phyloP scores from a whole-genome alignment of 1,139 yeast species.

The Diutina mesorugosa region DNA sequence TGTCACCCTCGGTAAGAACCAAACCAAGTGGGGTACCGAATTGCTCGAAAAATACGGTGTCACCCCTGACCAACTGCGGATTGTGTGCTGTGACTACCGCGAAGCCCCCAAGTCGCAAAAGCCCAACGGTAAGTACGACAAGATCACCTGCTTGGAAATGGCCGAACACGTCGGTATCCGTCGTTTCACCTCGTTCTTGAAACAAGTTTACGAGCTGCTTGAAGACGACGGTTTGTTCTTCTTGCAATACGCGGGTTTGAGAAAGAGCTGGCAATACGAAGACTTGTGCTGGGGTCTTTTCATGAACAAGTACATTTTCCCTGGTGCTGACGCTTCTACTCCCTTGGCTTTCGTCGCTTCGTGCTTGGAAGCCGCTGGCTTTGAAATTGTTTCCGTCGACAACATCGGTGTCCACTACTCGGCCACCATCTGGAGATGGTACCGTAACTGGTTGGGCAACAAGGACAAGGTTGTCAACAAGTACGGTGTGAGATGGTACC shows the following conservation, averaged over 20 bases:
- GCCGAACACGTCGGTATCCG: slow-evolving; percentile 95
- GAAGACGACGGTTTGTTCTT: slow-evolving; percentile 86
- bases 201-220: slow-evolving; percentile 73
- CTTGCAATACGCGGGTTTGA: slow-evolving; percentile 82
- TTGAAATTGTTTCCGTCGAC: slow-evolving; percentile 75
- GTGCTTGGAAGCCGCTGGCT: slow-evolving; percentile 71
- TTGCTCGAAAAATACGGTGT: slow-evolving; percentile 62
- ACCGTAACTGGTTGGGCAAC: slow-evolving; percentile 87
- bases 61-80: slow-evolving; percentile 53
- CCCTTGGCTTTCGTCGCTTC: slow-evolving; percentile 77
- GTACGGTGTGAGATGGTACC: slow-evolving; percentile 83
- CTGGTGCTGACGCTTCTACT: slow-evolving; percentile 95
- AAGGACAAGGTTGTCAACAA: slow-evolving; percentile 63
- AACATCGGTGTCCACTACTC: slow-evolving; percentile 90
- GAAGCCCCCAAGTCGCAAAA: slow-evolving; percentile 61
- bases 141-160: slow-evolving; percentile 89
- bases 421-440: slow-evolving; percentile 90
- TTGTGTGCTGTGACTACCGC: slow-evolving; percentile 80
- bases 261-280: slow-evolving; percentile 92
- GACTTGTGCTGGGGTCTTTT: slow-evolving; percentile 90
- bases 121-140: slow-evolving; percentile 57
- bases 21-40: slow-evolving; percentile 79
- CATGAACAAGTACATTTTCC: slow-evolving; percentile 94
- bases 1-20: slow-evolving; percentile 80
- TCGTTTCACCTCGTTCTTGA: slow-evolving; percentile 61